Percentiles rank a stretch among this genome's conserved stretches.
phyloP scores from a whole-genome alignment of 1,284 basidiomycete species.

The Lentinula novae-zelandiae region DNA sequence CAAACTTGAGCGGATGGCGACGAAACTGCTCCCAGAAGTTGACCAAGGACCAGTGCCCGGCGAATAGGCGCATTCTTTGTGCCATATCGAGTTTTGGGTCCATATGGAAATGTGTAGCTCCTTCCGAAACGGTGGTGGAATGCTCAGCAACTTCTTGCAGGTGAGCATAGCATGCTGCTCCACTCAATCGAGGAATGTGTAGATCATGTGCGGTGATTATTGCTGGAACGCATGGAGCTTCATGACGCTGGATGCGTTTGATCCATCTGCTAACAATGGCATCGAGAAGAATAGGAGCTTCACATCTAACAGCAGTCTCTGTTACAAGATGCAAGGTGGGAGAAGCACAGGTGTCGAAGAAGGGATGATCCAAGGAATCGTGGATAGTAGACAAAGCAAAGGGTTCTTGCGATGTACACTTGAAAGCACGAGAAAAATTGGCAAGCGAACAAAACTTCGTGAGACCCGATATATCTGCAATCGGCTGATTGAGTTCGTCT shows the following conservation, averaged over 20 bases:
- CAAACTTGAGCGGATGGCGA: conserved; percentile 23
- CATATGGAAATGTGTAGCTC: conserved; percentile 27
- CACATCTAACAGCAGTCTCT: conserved; percentile 22
- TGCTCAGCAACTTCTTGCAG: conserved; percentile 28
- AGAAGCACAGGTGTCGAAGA: conserved; percentile 24
- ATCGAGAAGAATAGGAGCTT: conserved; percentile 21
- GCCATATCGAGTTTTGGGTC: conserved; percentile 30
- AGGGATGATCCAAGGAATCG: conserved; percentile 19
- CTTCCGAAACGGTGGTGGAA: conserved; percentile 20
- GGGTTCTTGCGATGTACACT: conserved; percentile 21
- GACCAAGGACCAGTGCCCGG: conserved; percentile 32
- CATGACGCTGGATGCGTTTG: conserved; percentile 23
- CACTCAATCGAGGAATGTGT: conserved; percentile 23
- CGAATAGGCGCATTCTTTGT: conserved; percentile 30
- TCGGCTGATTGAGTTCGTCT: conserved; percentile 16
- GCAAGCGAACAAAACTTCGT: conserved; percentile 27
- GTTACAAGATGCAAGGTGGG: conserved; percentile 25
- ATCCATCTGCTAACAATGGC: conserved; percentile 25
- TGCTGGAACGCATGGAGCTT: conserved; percentile 30
- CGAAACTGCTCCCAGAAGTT: conserved; percentile 30
- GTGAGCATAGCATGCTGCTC: conserved; percentile 29
- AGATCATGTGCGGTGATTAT: conserved; percentile 29
- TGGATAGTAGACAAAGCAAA: conserved; percentile 23
- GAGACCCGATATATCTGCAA: conserved; percentile 17
- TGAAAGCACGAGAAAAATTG: conserved; percentile 23